A percentile compares a stretch with the other conserved stretches of the same genome.
phyloP scores from a whole-genome alignment of 2,329 filamentous ascomycete species.

The Hypoxylon sp. region DNA sequence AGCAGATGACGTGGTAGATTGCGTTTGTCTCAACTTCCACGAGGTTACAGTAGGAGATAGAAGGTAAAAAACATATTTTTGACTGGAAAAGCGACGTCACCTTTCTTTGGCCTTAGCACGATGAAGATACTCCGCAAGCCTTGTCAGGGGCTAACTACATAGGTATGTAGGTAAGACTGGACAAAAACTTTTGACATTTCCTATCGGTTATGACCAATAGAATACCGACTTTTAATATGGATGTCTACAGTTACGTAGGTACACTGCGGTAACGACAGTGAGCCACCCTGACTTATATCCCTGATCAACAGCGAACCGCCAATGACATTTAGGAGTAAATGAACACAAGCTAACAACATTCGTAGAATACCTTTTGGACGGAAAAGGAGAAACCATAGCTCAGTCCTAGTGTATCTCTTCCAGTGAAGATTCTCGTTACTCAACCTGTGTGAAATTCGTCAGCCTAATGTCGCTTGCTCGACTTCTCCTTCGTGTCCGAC shows the following conservation, averaged over 20 bases:
- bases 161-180: neutral
- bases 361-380: neutral
- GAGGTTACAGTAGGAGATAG: constrained; percentile 1
- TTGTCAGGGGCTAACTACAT: neutral
- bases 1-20: constrained; percentile 14
- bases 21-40: neutral
- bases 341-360: constrained; percentile 25
- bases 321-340: constrained; percentile 17
- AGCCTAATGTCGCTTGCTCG: constrained; percentile 38
- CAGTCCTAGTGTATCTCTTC: neutral
- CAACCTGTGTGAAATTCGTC: neutral
- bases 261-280: constrained; percentile 41
- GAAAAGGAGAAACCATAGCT: constrained; percentile 32
- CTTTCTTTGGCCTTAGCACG: constrained; percentile 7
- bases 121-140: neutral
- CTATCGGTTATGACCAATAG: constrained; percentile 15
- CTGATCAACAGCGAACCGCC: constrained; percentile 20
- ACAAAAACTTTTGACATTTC: neutral
- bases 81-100: constrained; percentile 4
- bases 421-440: constrained; percentile 6
- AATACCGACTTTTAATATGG: constrained; percentile 28
- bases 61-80: neutral
- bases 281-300: constrained; percentile 26
- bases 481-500: constrained; percentile 37
- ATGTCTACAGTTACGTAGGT: constrained; percentile 40